These are phyloP conservation scores for Colletotrichum orbiculare DNA, from an alignment of 2,329 filamentous ascomycete genomes.

Conservation along the genomic window DNA sequence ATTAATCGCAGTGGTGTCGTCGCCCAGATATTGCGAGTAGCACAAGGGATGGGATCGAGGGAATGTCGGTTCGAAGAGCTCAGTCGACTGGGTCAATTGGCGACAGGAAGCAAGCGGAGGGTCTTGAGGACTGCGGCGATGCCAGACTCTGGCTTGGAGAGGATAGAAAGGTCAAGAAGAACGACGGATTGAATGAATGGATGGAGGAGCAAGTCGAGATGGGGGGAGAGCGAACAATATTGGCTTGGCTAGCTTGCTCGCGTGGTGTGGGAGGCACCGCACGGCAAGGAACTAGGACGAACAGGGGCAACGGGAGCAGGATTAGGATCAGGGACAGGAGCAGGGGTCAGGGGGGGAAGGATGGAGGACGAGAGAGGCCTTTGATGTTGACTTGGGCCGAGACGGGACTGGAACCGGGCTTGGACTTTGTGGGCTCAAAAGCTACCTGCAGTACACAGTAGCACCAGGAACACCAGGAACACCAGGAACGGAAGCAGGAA, in stretches of 20 bases:
- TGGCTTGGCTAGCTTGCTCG: constrained; percentile 32
- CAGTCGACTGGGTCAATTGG: constrained; percentile 10
- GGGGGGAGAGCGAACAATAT: constrained; percentile 29
- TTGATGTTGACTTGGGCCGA: too few species aligned
- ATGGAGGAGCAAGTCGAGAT: constrained; percentile 12
- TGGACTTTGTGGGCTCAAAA: background rate
- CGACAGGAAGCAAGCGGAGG: constrained; percentile 26
- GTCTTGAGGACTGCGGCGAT: constrained; percentile 16
- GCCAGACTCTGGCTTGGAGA: constrained; percentile 22
- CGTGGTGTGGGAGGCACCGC: constrained; percentile 14
- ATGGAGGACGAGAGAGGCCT: background rate
- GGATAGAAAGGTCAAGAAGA: constrained; percentile 16
- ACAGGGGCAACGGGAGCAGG: background rate
- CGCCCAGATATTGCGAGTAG: too few species aligned
- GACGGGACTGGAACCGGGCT: background rate
- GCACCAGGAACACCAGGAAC: too few species aligned
- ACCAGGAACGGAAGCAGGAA: too few species aligned
- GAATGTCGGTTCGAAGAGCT: constrained; percentile 4
- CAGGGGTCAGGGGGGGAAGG: constrained; percentile 19
- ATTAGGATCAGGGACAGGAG: background rate
- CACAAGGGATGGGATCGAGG: too few species aligned
- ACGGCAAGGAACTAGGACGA: constrained; percentile 10
- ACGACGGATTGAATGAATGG: constrained; percentile 4
- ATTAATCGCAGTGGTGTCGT: too few species aligned
- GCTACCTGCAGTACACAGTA: too few species aligned